Conservation (phyloP, 805 yeast species). For the Starmerella scarabaei region DNA sequence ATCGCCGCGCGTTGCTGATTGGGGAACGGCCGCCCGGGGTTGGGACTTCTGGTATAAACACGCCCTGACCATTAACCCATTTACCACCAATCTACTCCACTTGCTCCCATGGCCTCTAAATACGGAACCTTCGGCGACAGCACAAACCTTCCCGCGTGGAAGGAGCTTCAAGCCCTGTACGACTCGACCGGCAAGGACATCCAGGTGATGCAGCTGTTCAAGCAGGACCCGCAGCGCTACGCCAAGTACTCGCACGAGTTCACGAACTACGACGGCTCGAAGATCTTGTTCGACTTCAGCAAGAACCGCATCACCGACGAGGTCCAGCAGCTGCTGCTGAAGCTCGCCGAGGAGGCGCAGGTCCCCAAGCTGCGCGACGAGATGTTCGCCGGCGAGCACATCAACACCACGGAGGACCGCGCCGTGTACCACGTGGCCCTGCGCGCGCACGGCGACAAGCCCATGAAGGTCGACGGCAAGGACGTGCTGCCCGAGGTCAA, state of each 20-base stretch:
- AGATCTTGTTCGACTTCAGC: slow-evolving; percentile 87
- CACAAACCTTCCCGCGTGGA: slow-evolving; percentile 65
- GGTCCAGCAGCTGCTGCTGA: slow-evolving; percentile 50
- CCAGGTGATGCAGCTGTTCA: slow-evolving; percentile 66
- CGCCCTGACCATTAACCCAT: no score
- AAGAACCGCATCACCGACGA: slow-evolving; percentile 87
- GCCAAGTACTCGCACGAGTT: slow-evolving; percentile 65
- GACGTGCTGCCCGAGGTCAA: slow-evolving; percentile 89
- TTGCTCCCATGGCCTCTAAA: no score
- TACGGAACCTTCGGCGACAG: slow-evolving; percentile 16
- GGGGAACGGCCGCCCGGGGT: no score
- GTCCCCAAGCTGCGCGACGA: slow-evolving; percentile 79
- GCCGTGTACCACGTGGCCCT: slow-evolving; percentile 96
- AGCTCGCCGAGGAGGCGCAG: slow-evolving; percentile 80
- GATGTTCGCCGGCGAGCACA: slow-evolving; percentile 85
- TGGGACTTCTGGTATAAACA: no score
- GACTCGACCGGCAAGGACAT: slow-evolving; percentile 56
- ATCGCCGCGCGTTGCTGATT: no score
- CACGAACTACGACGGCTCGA: slow-evolving; percentile 71
- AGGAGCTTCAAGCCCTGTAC: slow-evolving; percentile 56
- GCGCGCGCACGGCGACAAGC: slow-evolving; percentile 78
- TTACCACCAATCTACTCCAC: no score
- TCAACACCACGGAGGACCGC: slow-evolving; percentile 82
- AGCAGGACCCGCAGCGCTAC: slow-evolving; percentile 60
- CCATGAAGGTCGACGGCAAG: slow-evolving; percentile 78